Conservation (phyloP, 257 asterid species). For the Penstemon newberryi region DNA sequence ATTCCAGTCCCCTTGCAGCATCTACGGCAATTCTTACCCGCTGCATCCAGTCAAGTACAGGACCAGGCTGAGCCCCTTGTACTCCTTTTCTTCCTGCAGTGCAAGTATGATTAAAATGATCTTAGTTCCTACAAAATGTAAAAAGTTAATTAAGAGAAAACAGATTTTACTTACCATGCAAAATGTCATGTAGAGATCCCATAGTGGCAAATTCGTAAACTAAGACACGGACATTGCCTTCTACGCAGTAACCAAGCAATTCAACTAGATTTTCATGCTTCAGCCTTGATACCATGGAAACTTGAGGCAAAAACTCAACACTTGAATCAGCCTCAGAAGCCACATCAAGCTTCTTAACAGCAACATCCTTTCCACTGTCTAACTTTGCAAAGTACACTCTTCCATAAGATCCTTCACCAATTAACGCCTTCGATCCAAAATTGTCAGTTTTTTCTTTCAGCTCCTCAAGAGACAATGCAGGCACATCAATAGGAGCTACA, state of each 20-base stretch:
- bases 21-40: conserved; percentile 94
- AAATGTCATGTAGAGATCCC: conserved; percentile 97
- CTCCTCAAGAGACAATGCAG: conserved; percentile 70
- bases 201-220: conserved; percentile 96
- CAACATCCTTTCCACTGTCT: conserved; percentile 72
- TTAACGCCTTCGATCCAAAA: conserved; percentile 80
- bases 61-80: conserved; percentile 99
- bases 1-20: conserved; percentile 96
- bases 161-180: conserved; percentile 64
- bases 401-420: conserved; percentile 95
- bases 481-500: conserved; percentile 79
- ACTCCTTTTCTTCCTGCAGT: conserved; percentile 93
- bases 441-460: conserved; percentile 83
- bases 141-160: conserved; percentile 25
- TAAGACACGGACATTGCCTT: conserved; percentile 85
- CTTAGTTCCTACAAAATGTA: conserved; percentile 16
- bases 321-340: conserved; percentile 91
- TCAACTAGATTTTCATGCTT: conserved; percentile 92
- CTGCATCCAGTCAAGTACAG: conserved; percentile 96
- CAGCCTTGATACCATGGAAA: conserved; percentile 89
- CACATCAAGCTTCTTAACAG: conserved; percentile 94
- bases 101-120: neutral
- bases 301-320: conserved; percentile 87
- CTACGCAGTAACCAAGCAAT: conserved; percentile 89
- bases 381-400: conserved; percentile 77